A percentile compares a stretch with the other conserved stretches of the same genome.
These are phyloP conservation scores for Beverwykella pulmonaria DNA, from an alignment of 495 filamentous ascomycete species.

Conservation along the genomic window DNA sequence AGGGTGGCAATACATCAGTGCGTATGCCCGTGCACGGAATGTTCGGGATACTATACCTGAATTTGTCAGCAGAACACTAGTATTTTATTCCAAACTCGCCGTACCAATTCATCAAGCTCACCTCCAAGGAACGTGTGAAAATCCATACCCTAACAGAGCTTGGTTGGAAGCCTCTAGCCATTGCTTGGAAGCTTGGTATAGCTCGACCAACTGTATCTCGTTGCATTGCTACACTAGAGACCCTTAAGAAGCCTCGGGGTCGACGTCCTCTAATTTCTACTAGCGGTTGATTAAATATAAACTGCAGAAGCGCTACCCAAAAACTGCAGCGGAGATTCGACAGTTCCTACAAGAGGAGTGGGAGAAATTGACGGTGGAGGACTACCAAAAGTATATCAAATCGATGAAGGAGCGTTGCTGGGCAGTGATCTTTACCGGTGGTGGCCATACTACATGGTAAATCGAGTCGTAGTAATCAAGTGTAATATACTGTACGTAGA, in stretches of 20 bases:
- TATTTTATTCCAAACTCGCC: too few relatives aligned
- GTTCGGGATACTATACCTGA: too few relatives aligned
- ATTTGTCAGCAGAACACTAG: too few relatives aligned
- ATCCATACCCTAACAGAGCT: too few relatives aligned
- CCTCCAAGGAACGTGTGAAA: too few relatives aligned
- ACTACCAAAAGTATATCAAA: slow-evolving; percentile 35
- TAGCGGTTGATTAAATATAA: background rate
- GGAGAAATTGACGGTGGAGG: slow-evolving; percentile 30
- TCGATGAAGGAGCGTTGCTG: slow-evolving; percentile 40
- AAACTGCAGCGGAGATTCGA: background rate
- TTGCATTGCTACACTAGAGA: background rate
- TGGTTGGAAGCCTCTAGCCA: background rate
- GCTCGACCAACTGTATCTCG: background rate
- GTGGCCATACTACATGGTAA: slow-evolving; percentile 44
- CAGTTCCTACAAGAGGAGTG: slow-evolving; percentile 32
- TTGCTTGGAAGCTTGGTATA: background rate
- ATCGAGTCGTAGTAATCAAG: too few relatives aligned
- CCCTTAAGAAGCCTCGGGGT: background rate
- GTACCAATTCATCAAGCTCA: too few relatives aligned
- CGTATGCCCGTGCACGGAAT: too few relatives aligned
- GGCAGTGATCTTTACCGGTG: slow-evolving; percentile 42
- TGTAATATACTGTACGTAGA: background rate
- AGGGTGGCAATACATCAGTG: too few relatives aligned
- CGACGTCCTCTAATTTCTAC: background rate
- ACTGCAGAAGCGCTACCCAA: background rate